A percentile compares a stretch with the other conserved stretches of the same genome.
phyloP scores from a whole-genome alignment of 2,329 filamentous ascomycete genomes.

The Arthrobotrys pseudoclavata region DNA sequence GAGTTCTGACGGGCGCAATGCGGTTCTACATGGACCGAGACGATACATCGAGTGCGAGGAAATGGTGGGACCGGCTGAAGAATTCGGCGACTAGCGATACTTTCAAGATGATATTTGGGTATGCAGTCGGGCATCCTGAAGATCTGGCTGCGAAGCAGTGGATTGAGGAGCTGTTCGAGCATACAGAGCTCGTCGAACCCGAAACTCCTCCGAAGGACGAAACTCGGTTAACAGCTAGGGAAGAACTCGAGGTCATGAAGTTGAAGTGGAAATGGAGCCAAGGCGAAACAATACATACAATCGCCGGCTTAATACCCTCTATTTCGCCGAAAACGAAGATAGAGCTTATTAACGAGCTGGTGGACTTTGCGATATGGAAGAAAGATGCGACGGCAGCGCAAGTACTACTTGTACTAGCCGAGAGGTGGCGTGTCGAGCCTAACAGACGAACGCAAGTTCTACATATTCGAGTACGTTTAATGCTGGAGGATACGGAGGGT shows the following conservation, averaged over 20 bases:
- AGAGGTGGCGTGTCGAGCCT: conserved; percentile 75
- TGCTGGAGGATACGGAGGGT: conserved; percentile 78
- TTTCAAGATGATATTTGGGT: conserved; percentile 55
- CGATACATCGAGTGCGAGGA: conserved; percentile 48
- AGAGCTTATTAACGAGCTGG: conserved; percentile 80
- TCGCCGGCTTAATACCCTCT: conserved; percentile 72
- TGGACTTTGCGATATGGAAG: conserved; percentile 79
- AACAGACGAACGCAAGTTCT: conserved; percentile 80
- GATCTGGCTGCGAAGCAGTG: conserved; percentile 40
- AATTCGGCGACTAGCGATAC: conserved; percentile 34
- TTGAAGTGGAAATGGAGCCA: conserved; percentile 54
- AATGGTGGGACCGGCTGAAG: conserved; percentile 56
- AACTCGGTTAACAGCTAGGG: conserved; percentile 23
- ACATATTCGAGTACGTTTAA: conserved; percentile 81
- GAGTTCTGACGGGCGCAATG: conserved; percentile 41
- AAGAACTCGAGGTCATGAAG: conserved; percentile 50
- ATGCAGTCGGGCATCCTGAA: conserved; percentile 46
- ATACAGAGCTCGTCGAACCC: conserved; percentile 38
- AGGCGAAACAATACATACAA: conserved; percentile 46
- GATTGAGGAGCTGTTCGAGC: conserved; percentile 47
- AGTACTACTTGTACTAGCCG: conserved; percentile 77
- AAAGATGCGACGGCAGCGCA: conserved; percentile 80
- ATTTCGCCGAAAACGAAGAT: conserved; percentile 77
- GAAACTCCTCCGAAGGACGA: conserved; percentile 5
- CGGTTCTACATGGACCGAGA: conserved; percentile 58